Base-by-base conservation (phyloP, 2,329 filamentous ascomycete genomes). In the Emydomyces testavorans region DNA sequence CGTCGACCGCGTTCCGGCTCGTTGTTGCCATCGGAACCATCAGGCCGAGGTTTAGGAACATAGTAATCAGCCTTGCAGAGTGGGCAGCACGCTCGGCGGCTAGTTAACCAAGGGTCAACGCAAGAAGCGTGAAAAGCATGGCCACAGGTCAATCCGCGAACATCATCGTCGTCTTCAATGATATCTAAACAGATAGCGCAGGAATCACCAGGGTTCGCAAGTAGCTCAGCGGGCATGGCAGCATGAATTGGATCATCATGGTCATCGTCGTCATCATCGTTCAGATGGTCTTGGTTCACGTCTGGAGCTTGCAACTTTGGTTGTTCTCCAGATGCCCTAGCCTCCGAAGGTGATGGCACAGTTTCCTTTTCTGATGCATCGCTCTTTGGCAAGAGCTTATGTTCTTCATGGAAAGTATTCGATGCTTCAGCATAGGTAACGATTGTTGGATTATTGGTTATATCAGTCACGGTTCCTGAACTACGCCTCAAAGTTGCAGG, bases 61-160 rank as follows among this genome's bases (percentile, higher is more conserved):
- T 94, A 96, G 65, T 96, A 98, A 62, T 98, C 92, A 34, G 90
- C 86, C 70, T 98, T 98, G 74, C 92, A 98, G 5, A 98, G 80
- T 4, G 92, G 92, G 64, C 92, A 98, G 71, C 90, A 96, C 21
- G 92, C 92, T 55, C 90, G 82, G 53, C 92, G 80, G 61, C 85
- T 89, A 7, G 92, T 98, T 54, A 98, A 71, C 92, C 92, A 98
- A 8, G 92, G 92, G 58, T 98, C 92, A 41, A 98, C 79, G 62
- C 92, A 98, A 32, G 83, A 85, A 43, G 88, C 89, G 64, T 98
- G 92, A 77, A 96, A 98, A 46, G 90, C 89, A 65, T 98, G 92
- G n/a, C 92, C 92, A 60, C 92, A 98, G 3, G 86, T 88, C 52
- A 98, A 71, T 2, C 92, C 92, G 56, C 92, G 85, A 42, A 98